Evolutionary conservation across 208 protist species (phyloP), one percentile per base, ranked within the genome.

Genomic region (Leishmania lainsoni): DNA sequence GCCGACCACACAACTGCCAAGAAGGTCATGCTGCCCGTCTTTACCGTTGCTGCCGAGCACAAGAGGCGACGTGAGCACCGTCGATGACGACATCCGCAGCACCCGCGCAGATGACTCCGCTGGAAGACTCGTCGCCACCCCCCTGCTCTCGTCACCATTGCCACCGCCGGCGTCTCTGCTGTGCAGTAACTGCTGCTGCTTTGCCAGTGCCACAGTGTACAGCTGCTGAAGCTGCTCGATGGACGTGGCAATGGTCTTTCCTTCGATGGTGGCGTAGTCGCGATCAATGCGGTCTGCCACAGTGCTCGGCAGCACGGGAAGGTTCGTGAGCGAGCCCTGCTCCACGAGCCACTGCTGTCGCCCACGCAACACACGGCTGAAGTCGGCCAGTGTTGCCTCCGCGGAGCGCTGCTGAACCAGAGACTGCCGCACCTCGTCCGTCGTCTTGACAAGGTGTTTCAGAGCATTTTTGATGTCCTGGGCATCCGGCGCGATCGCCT

Each of bases 251-350:
- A 94, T 85, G 52, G 91, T 91, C 73, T 92, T 91, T 22, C 92
- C 93, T 69, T 97, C 92, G 42, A 90, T 81, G 5, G 89, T 91
- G 63, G 83, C 81, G 82, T 94, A 97, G 48, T 92, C 91, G 35
- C 78, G 42, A 42, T 91, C 86, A 58, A 95, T 90, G 45, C 68
- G 45, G 42, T 93, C 88, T 29, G 83, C 75, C 70, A 86, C 85
- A 20, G 83, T 75, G 10, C 74, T 61, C 68, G 91, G 75, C 20
- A 97, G 81, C 6, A 66, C 56, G 5, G 86, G 83, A 61, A 87
- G 54, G 58, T 75, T 75, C 6, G 82, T 76, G 49, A 85, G 45
- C 52, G 82, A 76, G 72, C 72, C 81, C 49, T 85, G 82, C 76
- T 81, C 82, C 35, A 81, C 66, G 74, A 89, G 76, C 88, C 86